Base-by-base conservation (phyloP, 2,329 filamentous ascomycete genomes). In the Aspergillus pseudoglaucus region DNA sequence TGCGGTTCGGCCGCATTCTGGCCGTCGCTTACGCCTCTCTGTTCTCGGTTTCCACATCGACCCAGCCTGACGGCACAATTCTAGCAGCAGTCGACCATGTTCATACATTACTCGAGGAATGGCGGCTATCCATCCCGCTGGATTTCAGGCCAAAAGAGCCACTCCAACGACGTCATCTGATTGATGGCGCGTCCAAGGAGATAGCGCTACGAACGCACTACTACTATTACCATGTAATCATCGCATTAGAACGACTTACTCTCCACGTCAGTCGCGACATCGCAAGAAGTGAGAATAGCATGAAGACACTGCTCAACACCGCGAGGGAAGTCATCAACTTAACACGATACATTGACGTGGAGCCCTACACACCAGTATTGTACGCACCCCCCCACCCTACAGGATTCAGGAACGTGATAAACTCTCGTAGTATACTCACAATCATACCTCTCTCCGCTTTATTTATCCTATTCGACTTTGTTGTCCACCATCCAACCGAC, bases 391-490 rank as follows among this genome's bases (percentile, higher is more conserved):
- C 22, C 22, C 22, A n/a, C n/a, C n/a, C n/a, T n/a, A n/a, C n/a
- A 22, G 22, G 22, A 22, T 22, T 22, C 22, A 22, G 6, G 22
- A 22, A 40, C 6, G 5, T 40, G 38, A 22, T 7, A 47, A 20
- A 41, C 4, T 14, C 30, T 6, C 32, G 33, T 14, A 61, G 58
- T 44, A 50, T 70, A 12, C 49, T 69, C 1, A 67, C 59, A 1
- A 61, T 64, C 10, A 59, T 71, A 2, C 71, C 71, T 0, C 48
- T 73, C 6, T 59, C 63, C 0, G 66, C 67, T 0, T 53, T 72
- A 0, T 70, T 74, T 23, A 65, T 72, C 7, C 53, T 74, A 1
- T 74, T 74, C 42, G 71, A 74, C 45, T 59, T 70, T 10, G 63
- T 73, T 1, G 55, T 72, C 4, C 67, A 70, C 48, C 62, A 70